A percentile compares a stretch with the other conserved stretches of the same genome.
Evolutionary conservation across 352 stramenopile species (phyloP).

Genomic region (Pythium sp.): DNA sequence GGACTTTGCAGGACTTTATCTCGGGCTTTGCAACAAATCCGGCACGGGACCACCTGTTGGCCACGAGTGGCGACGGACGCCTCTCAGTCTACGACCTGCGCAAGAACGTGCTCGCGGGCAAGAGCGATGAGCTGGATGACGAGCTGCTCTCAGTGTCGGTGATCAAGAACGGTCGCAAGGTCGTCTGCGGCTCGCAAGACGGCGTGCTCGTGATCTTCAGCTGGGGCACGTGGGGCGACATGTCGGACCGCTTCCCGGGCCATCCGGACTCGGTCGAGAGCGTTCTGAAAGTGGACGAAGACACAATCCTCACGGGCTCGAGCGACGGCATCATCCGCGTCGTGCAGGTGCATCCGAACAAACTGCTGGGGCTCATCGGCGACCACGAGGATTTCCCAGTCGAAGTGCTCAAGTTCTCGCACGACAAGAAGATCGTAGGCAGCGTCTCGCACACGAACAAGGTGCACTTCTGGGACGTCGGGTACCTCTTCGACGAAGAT

Average conservation of each 20-base stretch:
- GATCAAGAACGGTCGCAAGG: conserved; percentile 90
- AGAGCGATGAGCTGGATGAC: conserved; percentile 84
- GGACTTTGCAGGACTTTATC: conserved; percentile 85
- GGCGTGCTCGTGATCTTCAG: conserved; percentile 95
- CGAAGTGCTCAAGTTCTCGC: conserved; percentile 88
- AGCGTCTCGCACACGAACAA: conserved; percentile 94
- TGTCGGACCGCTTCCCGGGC: conserved; percentile 93
- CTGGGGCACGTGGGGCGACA: conserved; percentile 95
- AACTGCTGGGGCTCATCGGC: conserved; percentile 95
- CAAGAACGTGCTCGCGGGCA: conserved; percentile 73
- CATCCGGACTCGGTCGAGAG: conserved; percentile 95
- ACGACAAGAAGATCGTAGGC: conserved; percentile 88
- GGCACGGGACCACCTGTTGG: conserved; percentile 83
- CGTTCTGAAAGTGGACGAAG: conserved; percentile 96
- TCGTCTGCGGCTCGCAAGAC: conserved; percentile 94
- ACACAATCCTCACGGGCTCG: conserved; percentile 95
- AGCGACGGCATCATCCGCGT: conserved; percentile 95
- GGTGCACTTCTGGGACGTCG: conserved; percentile 95
- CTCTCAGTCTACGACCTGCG: conserved; percentile 91
- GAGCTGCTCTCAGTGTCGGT: conserved; percentile 71
- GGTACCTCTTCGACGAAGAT: conserved; percentile 90
- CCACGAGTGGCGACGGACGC: conserved; percentile 89
- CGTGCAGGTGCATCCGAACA: conserved; percentile 95
- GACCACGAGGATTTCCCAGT: conserved; percentile 96
- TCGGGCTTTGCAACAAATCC: conserved; percentile 88